These are phyloP conservation scores for Microdochium nivale DNA, from an alignment of 2,329 filamentous ascomycete genomes.

Conservation along the genomic window DNA sequence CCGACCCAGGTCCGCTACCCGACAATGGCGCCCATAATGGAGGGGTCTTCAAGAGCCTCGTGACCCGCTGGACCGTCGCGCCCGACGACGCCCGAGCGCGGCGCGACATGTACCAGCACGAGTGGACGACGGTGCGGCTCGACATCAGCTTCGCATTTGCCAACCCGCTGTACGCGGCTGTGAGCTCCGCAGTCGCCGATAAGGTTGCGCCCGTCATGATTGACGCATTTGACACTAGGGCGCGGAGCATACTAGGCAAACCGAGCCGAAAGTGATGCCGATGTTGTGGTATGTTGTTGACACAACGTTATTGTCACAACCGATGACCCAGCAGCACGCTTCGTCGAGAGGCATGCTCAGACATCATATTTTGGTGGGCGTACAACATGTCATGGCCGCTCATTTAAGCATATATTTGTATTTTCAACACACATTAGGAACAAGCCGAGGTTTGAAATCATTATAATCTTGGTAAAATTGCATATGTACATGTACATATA, in stretches of 20 bases:
- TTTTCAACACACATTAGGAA: no score
- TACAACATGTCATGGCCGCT: no score
- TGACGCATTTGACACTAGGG: conserved; percentile 81
- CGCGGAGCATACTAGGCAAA: conserved; percentile 44
- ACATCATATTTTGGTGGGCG: no score
- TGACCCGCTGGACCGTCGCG: conserved; percentile 60
- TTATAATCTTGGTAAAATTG: no score
- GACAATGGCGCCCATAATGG: conserved; percentile 7
- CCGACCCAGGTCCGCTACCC: conserved; percentile 6
- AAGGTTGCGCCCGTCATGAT: conserved; percentile 86
- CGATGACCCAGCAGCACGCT: no score
- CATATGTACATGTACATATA: no score
- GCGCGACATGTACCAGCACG: conserved; percentile 14
- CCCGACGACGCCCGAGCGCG: conserved; percentile 31
- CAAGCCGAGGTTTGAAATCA: no score
- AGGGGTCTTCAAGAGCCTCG: conserved; percentile 56
- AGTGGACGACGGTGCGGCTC: conserved; percentile 66
- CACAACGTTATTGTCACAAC: no score
- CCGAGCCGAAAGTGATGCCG: neutral
- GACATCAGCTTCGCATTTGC: conserved; percentile 75
- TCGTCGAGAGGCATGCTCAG: no score
- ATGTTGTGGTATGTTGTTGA: neutral
- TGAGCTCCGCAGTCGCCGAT: conserved; percentile 74
- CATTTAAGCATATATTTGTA: no score
- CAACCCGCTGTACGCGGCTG: conserved; percentile 77